Evolutionary conservation across 306 rosid species (phyloP).

Genomic region (Glycine soja): DNA sequence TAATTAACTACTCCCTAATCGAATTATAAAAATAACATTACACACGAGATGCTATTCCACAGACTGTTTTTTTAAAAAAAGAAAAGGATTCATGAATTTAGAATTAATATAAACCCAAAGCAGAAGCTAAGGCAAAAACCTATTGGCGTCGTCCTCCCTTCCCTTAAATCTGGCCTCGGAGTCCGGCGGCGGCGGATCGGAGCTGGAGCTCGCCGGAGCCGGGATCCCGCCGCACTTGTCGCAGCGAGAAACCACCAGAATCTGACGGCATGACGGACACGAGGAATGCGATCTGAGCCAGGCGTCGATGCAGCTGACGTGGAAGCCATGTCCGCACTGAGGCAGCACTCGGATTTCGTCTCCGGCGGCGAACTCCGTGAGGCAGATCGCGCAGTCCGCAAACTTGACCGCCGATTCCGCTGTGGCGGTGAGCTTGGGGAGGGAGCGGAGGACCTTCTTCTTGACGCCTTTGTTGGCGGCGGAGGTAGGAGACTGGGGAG

Average conservation of each 20-base stretch:
- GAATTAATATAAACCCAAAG: not conserved
- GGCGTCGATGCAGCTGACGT: constrained; percentile 74
- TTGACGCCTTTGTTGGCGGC: constrained; percentile 76
- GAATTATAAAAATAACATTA: not conserved
- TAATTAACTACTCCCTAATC: not conserved
- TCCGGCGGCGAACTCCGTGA: constrained; percentile 66
- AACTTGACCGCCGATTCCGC: constrained; percentile 58
- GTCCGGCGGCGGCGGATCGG: constrained; percentile 33
- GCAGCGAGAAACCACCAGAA: constrained; percentile 63
- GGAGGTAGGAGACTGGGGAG: constrained; percentile 41
- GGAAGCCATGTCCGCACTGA: constrained; percentile 82
- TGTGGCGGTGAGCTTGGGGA: constrained; percentile 70
- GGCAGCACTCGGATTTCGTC: constrained; percentile 83
- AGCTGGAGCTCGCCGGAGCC: constrained; percentile 49
- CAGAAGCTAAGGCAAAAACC: constrained; percentile 64
- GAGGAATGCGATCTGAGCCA: constrained; percentile 90
- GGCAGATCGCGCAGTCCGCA: constrained; percentile 83
- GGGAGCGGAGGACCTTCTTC: constrained; percentile 74
- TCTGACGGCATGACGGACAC: constrained; percentile 85
- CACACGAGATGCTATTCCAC: constrained; percentile 13
- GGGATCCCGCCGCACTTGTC: constrained; percentile 77
- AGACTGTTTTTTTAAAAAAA: not conserved
- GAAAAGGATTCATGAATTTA: constrained; percentile 27
- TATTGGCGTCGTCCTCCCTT: constrained; percentile 53
- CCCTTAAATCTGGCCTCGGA: constrained; percentile 58